A percentile compares a stretch with the other conserved stretches of the same genome.
Evolutionary conservation across 176 grass and related monocot species (phyloP).

Genomic region (Rhynchospora pubera): DNA sequence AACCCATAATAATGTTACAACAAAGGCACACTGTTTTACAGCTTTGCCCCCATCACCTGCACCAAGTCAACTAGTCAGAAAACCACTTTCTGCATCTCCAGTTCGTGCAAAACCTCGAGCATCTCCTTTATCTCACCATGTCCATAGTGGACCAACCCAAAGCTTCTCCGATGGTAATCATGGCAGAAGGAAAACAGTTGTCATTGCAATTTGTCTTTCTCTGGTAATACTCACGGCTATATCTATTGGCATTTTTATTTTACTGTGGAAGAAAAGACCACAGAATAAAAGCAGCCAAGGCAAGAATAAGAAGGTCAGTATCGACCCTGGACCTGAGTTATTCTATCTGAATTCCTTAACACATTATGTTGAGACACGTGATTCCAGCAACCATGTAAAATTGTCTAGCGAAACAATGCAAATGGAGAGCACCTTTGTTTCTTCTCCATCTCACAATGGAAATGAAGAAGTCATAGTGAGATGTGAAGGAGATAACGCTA

Average conservation of each 20-base stretch:
- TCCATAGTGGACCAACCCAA: neutral
- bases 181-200: constrained; percentile 12
- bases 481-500: constrained; percentile 13
- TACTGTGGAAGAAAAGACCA: constrained; percentile 40
- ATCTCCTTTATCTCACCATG: constrained; percentile 6
- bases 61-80: constrained; percentile 6
- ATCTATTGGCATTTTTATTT: constrained; percentile 25
- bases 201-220: constrained; percentile 24
- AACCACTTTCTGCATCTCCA: neutral
- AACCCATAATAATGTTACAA: neutral
- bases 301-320: constrained; percentile 56
- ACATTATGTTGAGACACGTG: constrained; percentile 39
- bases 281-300: neutral
- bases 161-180: constrained; percentile 13
- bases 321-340: constrained; percentile 54
- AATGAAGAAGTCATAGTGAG: constrained; percentile 11
- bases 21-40: neutral
- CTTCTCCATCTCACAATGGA: neutral
- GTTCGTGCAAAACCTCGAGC: constrained; percentile 6
- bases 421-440: constrained; percentile 18
- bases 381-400: neutral
- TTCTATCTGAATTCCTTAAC: constrained; percentile 68
- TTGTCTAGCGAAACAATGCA: neutral
- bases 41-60: constrained; percentile 27
- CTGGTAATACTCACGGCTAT: constrained; percentile 20